These are phyloP conservation scores for sweet orange (Citrus sinensis) DNA, from an alignment of 345 rosid genomes.

Conservation along the genomic window DVS_A1.0 CM039163.1:240501-241000, in stretches of 20 bases:
- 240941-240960: neutral
- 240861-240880: neutral
- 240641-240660: neutral
- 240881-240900: neutral
- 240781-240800: neutral
- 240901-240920: neutral
- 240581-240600: neutral
- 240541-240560: neutral
- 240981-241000: neutral
- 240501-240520: neutral
- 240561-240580: neutral
- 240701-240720: neutral
- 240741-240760: neutral
- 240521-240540: neutral
- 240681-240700: neutral
- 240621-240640: neutral
- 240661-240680: neutral
- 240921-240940: neutral
- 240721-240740: neutral
- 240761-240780: neutral
- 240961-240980: neutral
- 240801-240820: neutral
- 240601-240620: neutral
- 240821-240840: neutral
- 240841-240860: neutral